Evolutionary conservation across 495 filamentous ascomycete species (phyloP), one percentile per base, ranked within the genome.

Genomic region (Aspergillus cavernicola): DNA sequence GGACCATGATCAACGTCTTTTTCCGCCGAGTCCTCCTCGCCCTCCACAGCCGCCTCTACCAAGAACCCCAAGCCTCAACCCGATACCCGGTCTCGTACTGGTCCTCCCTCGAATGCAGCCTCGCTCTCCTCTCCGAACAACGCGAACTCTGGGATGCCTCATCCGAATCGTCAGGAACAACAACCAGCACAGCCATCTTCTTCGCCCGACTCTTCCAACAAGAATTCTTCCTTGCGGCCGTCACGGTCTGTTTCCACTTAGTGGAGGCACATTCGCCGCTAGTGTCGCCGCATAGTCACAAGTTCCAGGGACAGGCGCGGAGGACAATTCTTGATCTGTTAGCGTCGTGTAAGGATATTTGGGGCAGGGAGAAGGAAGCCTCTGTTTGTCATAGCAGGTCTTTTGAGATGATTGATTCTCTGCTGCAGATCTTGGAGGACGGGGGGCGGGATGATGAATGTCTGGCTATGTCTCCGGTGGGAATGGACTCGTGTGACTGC

Each of bases 71-170:
- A n/a, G 43, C 26, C 13, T 20, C 16, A 1, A 33, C 43, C n/a
- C 43, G 29, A 3, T 46, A 33, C 29, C 43, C 43, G 1, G 29
- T 46, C 43, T 46, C 43, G 26, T 46, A 46, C 18, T 46, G 43
- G 43, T 46, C 43, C 2, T 46, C 43, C 16, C 18, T 46, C 0
- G 43, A 46, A 10, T 32, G 43, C 43, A 32, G 43, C 29, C 43
- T 46, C n/a, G 43, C 26, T 3, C 15, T 46, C 6, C 28, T 46
- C 11, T 31, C 43, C n/a, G 29, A 18, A 6, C 43, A 46, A 26
- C 26, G 43, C 13, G 43, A 46, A 1, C 43, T 46, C 7, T 46
- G 42, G 42, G 35, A 35, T 5, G n/a, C n/a, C n/a, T n/a, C n/a
- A 28, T 28, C 9, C 24, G 24, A 9, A 28, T 28, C 4, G 4